Percentiles rank a stretch among this genome's conserved stretches.
Evolutionary conservation across 1,284 basidiomycete species (phyloP).

Genomic region (Paramarasmius palmivorus): DNA sequence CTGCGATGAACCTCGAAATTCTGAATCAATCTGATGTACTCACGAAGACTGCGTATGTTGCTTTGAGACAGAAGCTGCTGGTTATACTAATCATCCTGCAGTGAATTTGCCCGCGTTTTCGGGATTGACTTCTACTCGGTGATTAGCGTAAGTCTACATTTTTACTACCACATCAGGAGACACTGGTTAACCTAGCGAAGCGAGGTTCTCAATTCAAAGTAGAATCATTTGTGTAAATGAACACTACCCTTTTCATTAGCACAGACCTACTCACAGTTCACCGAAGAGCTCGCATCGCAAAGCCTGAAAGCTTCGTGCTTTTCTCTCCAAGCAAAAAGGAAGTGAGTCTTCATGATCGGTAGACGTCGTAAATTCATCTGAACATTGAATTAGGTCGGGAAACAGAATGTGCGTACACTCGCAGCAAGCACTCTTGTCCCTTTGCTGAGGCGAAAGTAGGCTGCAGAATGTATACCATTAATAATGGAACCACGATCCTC

Average conservation of each 20-base stretch:
- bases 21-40: conserved; percentile 80
- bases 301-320: conserved; percentile 91
- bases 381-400: conserved; percentile 68
- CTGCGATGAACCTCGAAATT: conserved; percentile 72
- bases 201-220: conserved; percentile 98
- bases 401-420: conserved; percentile 92
- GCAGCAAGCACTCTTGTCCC: conserved; percentile 44
- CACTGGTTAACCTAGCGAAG: not conserved
- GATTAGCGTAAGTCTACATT: conserved; percentile 48
- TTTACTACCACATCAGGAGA: not conserved
- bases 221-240: conserved; percentile 87
- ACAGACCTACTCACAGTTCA: too few relatives aligned
- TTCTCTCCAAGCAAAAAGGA: conserved; percentile 85
- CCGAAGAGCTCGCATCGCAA: conserved; percentile 77
- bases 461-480: conserved; percentile 91
- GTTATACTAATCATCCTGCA: conserved; percentile 29
- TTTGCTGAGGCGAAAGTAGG: conserved; percentile 28
- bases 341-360: conserved; percentile 47
- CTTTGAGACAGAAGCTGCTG: not conserved
- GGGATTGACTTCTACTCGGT: conserved; percentile 98
- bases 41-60: conserved; percentile 82
- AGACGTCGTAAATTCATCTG: not conserved
- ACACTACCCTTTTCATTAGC: too few relatives aligned
- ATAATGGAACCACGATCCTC: conserved; percentile 94
- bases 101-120: conserved; percentile 95